Percentiles rank a stretch among this genome's conserved stretches.
Conservation (phyloP, 257 asterid species). For the Agastache rugosa region DNA sequence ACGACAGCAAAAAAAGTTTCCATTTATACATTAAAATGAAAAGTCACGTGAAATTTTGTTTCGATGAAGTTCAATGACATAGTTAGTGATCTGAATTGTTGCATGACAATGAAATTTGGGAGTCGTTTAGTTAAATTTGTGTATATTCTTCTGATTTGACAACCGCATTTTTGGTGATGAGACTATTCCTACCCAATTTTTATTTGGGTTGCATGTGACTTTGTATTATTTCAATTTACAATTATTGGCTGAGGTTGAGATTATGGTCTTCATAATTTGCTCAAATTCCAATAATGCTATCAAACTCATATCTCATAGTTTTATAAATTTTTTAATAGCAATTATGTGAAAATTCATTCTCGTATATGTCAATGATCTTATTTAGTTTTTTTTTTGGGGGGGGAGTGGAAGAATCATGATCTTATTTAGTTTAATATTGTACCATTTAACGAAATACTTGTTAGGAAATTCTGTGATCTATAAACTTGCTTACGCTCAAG, state of each 20-base stretch:
- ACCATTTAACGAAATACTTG: too few species aligned
- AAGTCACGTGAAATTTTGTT: background rate
- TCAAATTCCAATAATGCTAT: background rate
- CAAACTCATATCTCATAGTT: background rate
- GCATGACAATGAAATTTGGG: constrained; percentile 21
- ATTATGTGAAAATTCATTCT: background rate
- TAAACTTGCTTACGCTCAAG: too few species aligned
- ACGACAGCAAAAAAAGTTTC: background rate
- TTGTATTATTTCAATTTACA: background rate
- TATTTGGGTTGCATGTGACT: constrained; percentile 2
- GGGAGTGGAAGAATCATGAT: too few species aligned
- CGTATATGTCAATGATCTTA: background rate
- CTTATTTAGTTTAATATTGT: background rate
- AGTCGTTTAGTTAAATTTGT: background rate
- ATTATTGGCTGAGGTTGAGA: background rate
- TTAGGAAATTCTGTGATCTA: too few species aligned
- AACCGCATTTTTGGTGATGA: background rate
- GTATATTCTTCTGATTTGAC: constrained; percentile 1
- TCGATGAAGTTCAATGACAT: background rate
- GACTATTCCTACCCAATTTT: background rate
- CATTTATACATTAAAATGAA: background rate
- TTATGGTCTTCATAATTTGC: background rate
- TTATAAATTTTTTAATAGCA: too few species aligned
- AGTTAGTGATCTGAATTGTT: background rate
- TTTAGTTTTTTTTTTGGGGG: too few species aligned